phyloP scores from a whole-genome alignment of 805 yeast species.

The Ogataea pini region DNA sequence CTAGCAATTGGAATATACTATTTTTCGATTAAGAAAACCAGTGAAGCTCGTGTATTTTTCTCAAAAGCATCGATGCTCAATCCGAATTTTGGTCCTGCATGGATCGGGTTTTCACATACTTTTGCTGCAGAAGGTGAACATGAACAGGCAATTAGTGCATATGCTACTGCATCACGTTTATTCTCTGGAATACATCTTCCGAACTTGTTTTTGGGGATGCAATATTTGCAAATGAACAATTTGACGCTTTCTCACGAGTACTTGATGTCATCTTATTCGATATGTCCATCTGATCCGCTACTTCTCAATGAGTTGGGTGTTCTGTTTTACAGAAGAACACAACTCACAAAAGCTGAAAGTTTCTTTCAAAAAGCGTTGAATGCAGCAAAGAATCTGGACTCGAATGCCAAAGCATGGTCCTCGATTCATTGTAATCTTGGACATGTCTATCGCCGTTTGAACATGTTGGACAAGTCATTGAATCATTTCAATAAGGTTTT shows the following conservation, averaged over 20 bases:
- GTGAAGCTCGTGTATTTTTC: slow-evolving; percentile 85
- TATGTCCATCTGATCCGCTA: slow-evolving; percentile 85
- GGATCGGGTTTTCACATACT: slow-evolving; percentile 98
- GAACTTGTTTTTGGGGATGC: slow-evolving; percentile 91
- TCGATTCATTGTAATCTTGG: slow-evolving; percentile 87
- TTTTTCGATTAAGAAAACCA: slow-evolving; percentile 64
- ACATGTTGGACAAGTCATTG: slow-evolving; percentile 64
- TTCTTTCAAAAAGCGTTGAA: slow-evolving; percentile 70
- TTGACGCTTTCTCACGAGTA: slow-evolving; percentile 84
- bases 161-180: slow-evolving; percentile 89
- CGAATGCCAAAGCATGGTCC: slow-evolving; percentile 81
- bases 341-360: slow-evolving; percentile 66
- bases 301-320: slow-evolving; percentile 92
- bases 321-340: slow-evolving; percentile 74
- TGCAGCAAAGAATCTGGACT: slow-evolving; percentile 65
- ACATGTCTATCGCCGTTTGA: slow-evolving; percentile 76
- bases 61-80: slow-evolving; percentile 85
- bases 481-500: slow-evolving; percentile 76
- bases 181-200: slow-evolving; percentile 93
- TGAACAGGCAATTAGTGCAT: slow-evolving; percentile 96
- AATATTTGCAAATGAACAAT: slow-evolving; percentile 85
- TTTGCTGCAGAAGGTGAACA: slow-evolving; percentile 99
- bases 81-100: slow-evolving; percentile 91
- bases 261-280: slow-evolving; percentile 66
- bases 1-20: slow-evolving; percentile 91